These are phyloP conservation scores for Apiospora saccharicola DNA, from an alignment of 2,329 filamentous ascomycete species.

Conservation along the genomic window DNA sequence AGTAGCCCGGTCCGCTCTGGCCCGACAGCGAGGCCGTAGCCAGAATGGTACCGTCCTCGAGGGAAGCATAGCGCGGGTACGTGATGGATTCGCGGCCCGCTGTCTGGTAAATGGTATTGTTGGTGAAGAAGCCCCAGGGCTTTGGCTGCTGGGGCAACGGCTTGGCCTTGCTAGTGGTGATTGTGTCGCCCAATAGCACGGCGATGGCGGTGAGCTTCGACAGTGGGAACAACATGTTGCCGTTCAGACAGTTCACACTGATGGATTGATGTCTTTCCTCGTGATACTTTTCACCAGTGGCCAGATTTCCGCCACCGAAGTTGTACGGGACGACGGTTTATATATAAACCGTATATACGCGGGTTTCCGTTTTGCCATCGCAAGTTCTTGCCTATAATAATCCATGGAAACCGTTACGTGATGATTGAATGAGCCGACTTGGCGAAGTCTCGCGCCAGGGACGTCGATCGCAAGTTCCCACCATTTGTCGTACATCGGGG, in stretches of 20 bases:
- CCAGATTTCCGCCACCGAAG: not conserved
- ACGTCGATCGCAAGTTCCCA: not conserved
- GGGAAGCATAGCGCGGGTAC: conserved; percentile 45
- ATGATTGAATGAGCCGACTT: not conserved
- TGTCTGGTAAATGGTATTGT: conserved; percentile 31
- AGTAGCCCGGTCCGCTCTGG: conserved; percentile 42
- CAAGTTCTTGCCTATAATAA: not conserved
- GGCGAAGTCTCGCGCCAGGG: not conserved
- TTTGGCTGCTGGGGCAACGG: conserved; percentile 3
- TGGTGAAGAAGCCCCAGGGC: conserved; percentile 31
- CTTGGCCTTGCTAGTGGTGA: not conserved
- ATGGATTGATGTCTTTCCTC: not conserved
- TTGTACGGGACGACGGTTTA: not conserved
- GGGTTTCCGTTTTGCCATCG: not conserved
- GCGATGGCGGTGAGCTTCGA: not conserved
- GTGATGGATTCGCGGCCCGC: conserved; percentile 23
- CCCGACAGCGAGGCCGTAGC: conserved; percentile 48
- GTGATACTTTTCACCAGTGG: not conserved
- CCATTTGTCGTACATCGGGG: not conserved
- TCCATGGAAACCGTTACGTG: not conserved
- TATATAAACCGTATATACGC: not conserved
- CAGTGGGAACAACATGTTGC: not conserved
- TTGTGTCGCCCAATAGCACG: not conserved
- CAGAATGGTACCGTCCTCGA: conserved; percentile 50
- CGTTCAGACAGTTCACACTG: not conserved